Percentiles rank a stretch among this genome's conserved stretches.
These are phyloP conservation scores for Geotrichum phurueaensis DNA, from an alignment of 1,139 yeast species.

Conservation along the genomic window DNA sequence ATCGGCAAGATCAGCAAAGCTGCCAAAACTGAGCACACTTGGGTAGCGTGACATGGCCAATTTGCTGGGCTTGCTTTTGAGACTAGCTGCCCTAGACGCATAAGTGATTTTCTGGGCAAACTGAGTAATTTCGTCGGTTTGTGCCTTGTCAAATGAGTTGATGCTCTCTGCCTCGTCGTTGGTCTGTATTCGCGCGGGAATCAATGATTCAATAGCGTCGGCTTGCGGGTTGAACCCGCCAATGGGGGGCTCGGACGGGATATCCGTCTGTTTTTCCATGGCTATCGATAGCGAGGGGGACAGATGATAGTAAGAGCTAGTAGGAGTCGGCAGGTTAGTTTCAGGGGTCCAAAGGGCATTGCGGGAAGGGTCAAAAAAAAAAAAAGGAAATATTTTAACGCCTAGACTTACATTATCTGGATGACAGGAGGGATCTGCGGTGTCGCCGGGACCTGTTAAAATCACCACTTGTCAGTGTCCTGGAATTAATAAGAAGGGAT, in stretches of 20 bases:
- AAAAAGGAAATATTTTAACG: background rate
- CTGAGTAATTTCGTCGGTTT: constrained; percentile 1
- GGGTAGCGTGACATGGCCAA: background rate
- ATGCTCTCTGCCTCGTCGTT: background rate
- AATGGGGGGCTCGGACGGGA: background rate
- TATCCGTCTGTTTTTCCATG: background rate
- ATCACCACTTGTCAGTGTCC: background rate
- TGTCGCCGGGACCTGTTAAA: background rate
- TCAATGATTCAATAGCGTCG: background rate
- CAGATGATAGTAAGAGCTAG: background rate
- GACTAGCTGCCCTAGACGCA: background rate
- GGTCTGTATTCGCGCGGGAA: background rate
- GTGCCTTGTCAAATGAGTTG: background rate
- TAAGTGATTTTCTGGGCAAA: constrained; percentile 3
- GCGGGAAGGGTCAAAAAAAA: background rate
- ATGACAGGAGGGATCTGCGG: background rate
- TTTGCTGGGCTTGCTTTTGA: background rate
- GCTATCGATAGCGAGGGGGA: background rate
- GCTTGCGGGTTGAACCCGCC: background rate
- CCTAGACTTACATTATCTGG: background rate
- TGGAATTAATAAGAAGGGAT: background rate
- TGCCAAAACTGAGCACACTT: background rate
- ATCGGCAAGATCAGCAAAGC: background rate
- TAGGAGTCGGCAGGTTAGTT: background rate
- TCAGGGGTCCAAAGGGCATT: too few relatives aligned